These are phyloP conservation scores for Venturia pyrina DNA, from an alignment of 2,329 filamentous ascomycete genomes.

Conservation along the genomic window DNA sequence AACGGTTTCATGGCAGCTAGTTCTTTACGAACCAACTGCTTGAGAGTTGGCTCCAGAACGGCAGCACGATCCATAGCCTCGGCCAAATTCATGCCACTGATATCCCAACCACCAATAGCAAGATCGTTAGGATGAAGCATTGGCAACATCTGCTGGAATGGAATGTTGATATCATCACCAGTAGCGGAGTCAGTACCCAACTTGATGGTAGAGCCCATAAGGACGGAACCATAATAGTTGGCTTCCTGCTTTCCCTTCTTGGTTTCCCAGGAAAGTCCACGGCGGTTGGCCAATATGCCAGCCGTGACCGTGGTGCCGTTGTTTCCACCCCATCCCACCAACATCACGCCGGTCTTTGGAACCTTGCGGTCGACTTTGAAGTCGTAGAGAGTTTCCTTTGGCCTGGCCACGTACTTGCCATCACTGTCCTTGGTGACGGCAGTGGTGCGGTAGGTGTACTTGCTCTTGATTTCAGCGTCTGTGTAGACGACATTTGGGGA, in stretches of 20 bases:
- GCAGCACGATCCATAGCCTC: slow-evolving; percentile 91
- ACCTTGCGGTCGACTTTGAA: slow-evolving; percentile 96
- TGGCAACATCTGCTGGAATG: slow-evolving; percentile 85
- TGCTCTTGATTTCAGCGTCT: slow-evolving; percentile 77
- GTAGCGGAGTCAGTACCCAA: slow-evolving; percentile 80
- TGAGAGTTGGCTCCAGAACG: slow-evolving; percentile 91
- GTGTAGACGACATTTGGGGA: slow-evolving; percentile 92
- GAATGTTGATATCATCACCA: slow-evolving; percentile 84
- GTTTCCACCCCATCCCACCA: slow-evolving; percentile 96
- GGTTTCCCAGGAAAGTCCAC: slow-evolving; percentile 80
- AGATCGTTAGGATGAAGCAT: slow-evolving; percentile 98
- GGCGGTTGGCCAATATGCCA: slow-evolving; percentile 92
- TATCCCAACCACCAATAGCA: slow-evolving; percentile 94
- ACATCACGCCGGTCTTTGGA: slow-evolving; percentile 91
- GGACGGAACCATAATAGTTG: slow-evolving; percentile 97
- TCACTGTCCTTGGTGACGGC: slow-evolving; percentile 59
- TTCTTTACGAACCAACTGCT: slow-evolving; percentile 82
- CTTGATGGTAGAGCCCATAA: slow-evolving; percentile 97
- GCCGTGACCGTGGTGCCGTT: slow-evolving; percentile 96
- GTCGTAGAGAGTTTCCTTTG: slow-evolving; percentile 84
- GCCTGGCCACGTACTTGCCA: slow-evolving; percentile 73
- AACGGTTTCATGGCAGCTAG: slow-evolving; percentile 82
- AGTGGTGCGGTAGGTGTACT: slow-evolving; percentile 95
- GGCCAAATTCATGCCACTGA: slow-evolving; percentile 80
- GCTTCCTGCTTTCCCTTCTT: slow-evolving; percentile 74